Conservation (phyloP, 768 basidiomycete genomes). For the Suillus discolor region DNA sequence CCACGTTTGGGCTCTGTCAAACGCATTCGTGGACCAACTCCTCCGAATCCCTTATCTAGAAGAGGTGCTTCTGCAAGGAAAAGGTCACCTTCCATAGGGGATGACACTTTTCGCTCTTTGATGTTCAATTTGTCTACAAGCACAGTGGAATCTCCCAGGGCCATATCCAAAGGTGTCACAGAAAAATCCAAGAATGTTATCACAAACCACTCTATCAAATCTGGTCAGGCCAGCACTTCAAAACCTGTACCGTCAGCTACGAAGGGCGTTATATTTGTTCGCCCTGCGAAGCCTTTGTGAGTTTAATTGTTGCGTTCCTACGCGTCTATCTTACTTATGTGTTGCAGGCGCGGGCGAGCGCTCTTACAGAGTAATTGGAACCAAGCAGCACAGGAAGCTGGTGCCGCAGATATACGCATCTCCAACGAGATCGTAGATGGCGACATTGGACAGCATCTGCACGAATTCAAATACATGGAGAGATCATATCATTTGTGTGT, state of each 20-base stretch:
- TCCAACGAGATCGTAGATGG: constrained; percentile 36
- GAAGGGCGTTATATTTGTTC: constrained; percentile 1
- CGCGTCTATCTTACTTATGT: not conserved
- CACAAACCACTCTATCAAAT: not conserved
- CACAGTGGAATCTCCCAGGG: not conserved
- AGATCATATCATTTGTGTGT: constrained; percentile 51
- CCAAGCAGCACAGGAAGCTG: constrained; percentile 22
- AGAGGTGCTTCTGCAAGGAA: not conserved
- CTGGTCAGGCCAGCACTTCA: not conserved
- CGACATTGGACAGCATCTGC: constrained; percentile 43
- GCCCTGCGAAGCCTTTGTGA: not conserved
- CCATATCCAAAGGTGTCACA: not conserved
- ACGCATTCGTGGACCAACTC: not conserved
- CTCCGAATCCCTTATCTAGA: not conserved
- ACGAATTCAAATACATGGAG: constrained; percentile 56
- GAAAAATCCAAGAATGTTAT: not conserved
- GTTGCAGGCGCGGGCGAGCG: constrained; percentile 22
- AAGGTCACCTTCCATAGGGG: not conserved
- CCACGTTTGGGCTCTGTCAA: not conserved
- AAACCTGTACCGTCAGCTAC: not conserved
- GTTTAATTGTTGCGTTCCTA: not conserved
- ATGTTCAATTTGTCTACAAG: constrained; percentile 1
- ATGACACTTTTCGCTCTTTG: constrained; percentile 3
- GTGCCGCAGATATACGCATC: constrained; percentile 37
- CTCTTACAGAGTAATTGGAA: constrained; percentile 35